Conservation (phyloP, 306 rosid species). For the Fragaria iinumae region DNA sequence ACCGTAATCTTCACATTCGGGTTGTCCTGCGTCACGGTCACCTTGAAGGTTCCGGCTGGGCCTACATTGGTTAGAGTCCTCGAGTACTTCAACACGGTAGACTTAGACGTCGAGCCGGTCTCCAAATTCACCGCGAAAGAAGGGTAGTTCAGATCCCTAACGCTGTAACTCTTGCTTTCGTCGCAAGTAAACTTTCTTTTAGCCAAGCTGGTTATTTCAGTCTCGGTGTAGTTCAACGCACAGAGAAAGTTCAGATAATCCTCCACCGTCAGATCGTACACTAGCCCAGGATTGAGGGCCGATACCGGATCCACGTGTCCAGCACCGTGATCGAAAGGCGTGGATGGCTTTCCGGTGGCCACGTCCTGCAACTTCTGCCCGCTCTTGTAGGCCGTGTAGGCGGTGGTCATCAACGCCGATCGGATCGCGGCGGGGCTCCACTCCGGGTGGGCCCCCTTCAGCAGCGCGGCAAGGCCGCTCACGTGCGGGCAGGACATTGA, state of each 20-base stretch:
- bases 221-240: slow-evolving; percentile 53
- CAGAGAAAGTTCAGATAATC: slow-evolving; percentile 72
- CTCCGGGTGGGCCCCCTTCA: slow-evolving; percentile 62
- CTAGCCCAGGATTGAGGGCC: slow-evolving; percentile 78
- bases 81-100: slow-evolving; percentile 41
- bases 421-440: slow-evolving; percentile 84
- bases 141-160: slow-evolving; percentile 63
- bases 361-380: slow-evolving; percentile 44
- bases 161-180: slow-evolving; percentile 41
- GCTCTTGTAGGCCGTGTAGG: slow-evolving; percentile 51
- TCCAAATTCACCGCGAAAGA: slow-evolving; percentile 57
- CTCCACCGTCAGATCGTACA: slow-evolving; percentile 56
- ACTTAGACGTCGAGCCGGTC: slow-evolving; percentile 18
- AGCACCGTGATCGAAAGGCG: slow-evolving; percentile 66
- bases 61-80: slow-evolving; percentile 74
- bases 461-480: slow-evolving; percentile 66
- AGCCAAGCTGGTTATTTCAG: slow-evolving; percentile 35
- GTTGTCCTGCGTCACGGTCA: slow-evolving; percentile 23
- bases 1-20: slow-evolving; percentile 44
- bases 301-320: slow-evolving; percentile 73
- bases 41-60: slow-evolving; percentile 47
- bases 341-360: slow-evolving; percentile 49
- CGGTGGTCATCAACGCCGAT: slow-evolving; percentile 80
- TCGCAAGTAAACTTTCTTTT: slow-evolving; percentile 51
- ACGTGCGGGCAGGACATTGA: slow-evolving; percentile 95